Evolutionary conservation across 306 rosid genomes (phyloP), one percentile per base, ranked within the genome.

Genomic region (Prunus salicina): DNA sequence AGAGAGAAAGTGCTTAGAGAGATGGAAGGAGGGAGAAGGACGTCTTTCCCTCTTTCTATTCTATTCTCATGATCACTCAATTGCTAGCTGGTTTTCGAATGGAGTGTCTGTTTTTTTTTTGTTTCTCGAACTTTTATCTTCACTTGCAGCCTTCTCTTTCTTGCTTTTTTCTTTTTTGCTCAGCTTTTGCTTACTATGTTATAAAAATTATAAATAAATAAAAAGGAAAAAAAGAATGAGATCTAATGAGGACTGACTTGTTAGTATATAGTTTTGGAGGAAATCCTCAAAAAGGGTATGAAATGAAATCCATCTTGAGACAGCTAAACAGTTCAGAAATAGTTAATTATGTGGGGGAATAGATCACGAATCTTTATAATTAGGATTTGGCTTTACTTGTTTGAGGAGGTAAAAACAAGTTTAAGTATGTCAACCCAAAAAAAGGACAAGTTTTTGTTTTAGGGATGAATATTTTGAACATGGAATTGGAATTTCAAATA

Each of bases 81-180:
- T 32, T 80, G 80, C 76, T 70, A 19, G 50, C 58, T 66, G 71
- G 64, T 34, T 30, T 72, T 51, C 28, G 53, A 45, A 69, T 5
- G 52, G 38, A 22, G 55, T 28, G 56, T 30, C 32, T 19, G 3
- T 66, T 50, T 18, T 2, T 6, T 63, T 45, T 20, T 53, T 20
- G 3, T 28, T 20, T 43, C 3, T 60, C 8, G 34, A 28, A 49
- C n/a, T 25, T 57, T 14, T 51, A 22, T 41, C 6, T 49, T 14
- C 34, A 61, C 43, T 46, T 69, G 73, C 81, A 56, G 74, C 58
- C 46, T 63, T 63, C 64, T 56, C 18, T 30, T 66, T 38, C 64
- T 2, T 45, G 3, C 65, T 30, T 57, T 41, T 19, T 19, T 34
- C 18, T 64, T 60, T n/a, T 45, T 6, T 11, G 2, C 45, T 12